Base-by-base conservation (phyloP, 305 asterid species). In the Petunia hybrid region DNA sequence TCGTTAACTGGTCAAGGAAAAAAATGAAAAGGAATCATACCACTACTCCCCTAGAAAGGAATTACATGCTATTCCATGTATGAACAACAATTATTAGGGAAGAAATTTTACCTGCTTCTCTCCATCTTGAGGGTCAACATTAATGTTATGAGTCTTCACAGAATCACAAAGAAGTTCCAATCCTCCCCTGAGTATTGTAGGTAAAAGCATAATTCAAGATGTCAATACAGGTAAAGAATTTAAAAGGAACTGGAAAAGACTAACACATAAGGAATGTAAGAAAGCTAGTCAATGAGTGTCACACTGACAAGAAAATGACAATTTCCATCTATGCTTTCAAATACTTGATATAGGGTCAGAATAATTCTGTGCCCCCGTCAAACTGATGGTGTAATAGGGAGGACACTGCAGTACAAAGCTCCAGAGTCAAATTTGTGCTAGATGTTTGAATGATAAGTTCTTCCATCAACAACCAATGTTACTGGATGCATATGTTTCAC, bases 111-210 rank as follows among this genome's bases (percentile, higher is more conserved):
- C 89, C 84, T 81, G 71, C 79, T 83, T 14, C 79, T 83, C 87
- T 38, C 80, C 89, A 66, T 76, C 77, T 59, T 83, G 79, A 43
- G 84, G 74, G 45, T 83, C 88, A 16, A 88, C 85, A 77, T 71
- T 82, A 8, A 86, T 84, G 40, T 81, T 60, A 77, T 88, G 91
- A 67, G 77, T 83, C 86, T 86, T 88, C 79, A 81, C 84, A 55
- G 91, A 88, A 80, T 88, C 83, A 80, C 89, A 88, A 59, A 88
- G 91, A 85, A 88, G 89, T 74, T 88, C 91, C 84, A 88, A 80
- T 39, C 91, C 91, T 12, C 91, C 91, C 36, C 91, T 88, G 74
- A 4, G 39, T 55, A 71, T 82, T 7, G 73, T 46, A 84, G 56
- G 74, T 16, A 48, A 57, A 64, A 69, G 38, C 59, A 57, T 61